phyloP scores from a whole-genome alignment of 73 alveolate species.

The Paramecium octaurelia region DNA sequence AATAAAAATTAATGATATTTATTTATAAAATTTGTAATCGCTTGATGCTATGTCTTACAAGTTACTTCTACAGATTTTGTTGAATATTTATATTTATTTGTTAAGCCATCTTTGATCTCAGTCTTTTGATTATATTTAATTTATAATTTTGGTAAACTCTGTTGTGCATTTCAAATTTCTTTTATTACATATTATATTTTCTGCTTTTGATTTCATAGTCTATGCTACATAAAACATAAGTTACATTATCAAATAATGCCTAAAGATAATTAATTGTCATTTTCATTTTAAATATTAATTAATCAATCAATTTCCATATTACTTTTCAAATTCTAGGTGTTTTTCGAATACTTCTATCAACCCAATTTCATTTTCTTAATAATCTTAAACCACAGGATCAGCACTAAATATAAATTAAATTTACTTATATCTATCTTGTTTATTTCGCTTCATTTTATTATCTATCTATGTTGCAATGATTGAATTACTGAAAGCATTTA shows the following conservation, averaged over 20 bases:
- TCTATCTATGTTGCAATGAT: not conserved
- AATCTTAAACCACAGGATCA: not conserved
- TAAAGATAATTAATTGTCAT: not conserved
- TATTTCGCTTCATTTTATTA: not conserved
- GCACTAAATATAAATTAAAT: not conserved
- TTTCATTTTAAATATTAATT: not conserved
- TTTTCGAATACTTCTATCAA: constrained; percentile 36
- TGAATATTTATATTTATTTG: not conserved
- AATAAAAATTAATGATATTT: not conserved
- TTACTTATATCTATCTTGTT: not conserved
- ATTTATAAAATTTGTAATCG: not conserved
- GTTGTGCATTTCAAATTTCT: not conserved
- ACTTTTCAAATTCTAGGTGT: constrained; percentile 38
- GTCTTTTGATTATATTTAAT: not conserved
- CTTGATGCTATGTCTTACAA: not conserved
- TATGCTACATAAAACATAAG: not conserved
- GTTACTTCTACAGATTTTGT: not conserved
- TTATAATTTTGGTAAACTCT: not conserved
- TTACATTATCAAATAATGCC: not conserved
- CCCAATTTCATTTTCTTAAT: constrained; percentile 20
- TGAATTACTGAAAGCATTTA: not conserved
- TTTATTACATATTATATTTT: not conserved
- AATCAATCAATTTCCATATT: constrained; percentile 15
- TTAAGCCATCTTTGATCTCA: not conserved
- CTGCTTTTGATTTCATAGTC: not conserved